Evolutionary conservation across 139 green algal species (phyloP), one percentile per base, ranked within the genome.

Genomic region (Nannochloris sp.): DNA sequence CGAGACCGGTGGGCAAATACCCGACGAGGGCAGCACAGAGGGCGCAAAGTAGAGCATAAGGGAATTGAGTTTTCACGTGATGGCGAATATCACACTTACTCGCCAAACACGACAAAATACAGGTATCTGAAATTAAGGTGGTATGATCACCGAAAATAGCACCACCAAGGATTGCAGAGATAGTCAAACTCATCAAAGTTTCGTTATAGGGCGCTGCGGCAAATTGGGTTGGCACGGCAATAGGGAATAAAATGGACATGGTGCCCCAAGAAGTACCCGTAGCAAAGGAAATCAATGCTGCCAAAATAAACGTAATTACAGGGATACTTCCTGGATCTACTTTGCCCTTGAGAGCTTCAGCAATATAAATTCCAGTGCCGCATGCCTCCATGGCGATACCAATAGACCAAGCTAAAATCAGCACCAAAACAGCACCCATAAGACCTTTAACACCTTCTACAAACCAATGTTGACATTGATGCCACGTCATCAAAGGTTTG

Each of bases 161-260:
- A 54, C 62, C 62, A 3, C 35, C 34, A 5, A 70, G 62, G 45
- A 70, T 70, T 35, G 35, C 51, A 9, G 62, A 45, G 19, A 70
- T 39, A 47, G 42, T 60, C 39, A 32, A 24, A 9, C 61, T 59
- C 35, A 70, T 70, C 39, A 70, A 35, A 34, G 12, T 59, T 35
- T 70, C 45, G 44, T 60, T 25, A 35, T 33, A 45, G 4, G 8
- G 10, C 30, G 62, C 42, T 24, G 44, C 62, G 9, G 31, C 25
- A 13, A 51, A 66, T 30, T 38, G 27, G 24, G 35, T 35, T 10
- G 39, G 44, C 25, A 59, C 53, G 6, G 62, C 62, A 33, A 70
- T 14, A 6, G 62, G 62, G 62, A 70, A 70, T 54, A 70, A 54
- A 54, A 70, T 70, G 23, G 62, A 25, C 62, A 70, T 70, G n/a